Conservation (phyloP, 139 green algal species). For the Chlamydomonas sp. region DNA sequence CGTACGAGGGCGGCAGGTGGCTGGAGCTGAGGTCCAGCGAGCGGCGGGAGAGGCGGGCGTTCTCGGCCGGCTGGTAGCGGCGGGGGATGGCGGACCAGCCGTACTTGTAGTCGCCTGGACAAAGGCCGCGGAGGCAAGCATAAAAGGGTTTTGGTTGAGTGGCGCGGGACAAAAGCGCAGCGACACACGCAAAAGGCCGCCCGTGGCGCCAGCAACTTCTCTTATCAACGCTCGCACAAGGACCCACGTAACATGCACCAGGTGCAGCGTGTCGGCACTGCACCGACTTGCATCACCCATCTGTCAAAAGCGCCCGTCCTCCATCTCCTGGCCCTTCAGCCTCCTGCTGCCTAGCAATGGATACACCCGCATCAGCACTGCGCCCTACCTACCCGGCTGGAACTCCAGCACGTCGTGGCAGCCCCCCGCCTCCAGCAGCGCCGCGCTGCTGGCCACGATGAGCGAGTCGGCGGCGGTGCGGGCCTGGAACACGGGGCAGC, state of each 20-base stretch:
- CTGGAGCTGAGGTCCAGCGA: constrained; percentile 5
- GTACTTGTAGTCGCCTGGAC: constrained; percentile 53
- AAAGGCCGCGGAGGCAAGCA: not conserved
- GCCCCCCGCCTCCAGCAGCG: constrained; percentile 39
- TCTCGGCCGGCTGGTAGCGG: constrained; percentile 35
- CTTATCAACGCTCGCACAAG: too few relatives aligned
- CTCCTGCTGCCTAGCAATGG: not conserved
- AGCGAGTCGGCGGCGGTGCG: constrained; percentile 48
- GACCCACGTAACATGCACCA: too few relatives aligned
- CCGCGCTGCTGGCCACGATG: constrained; percentile 45
- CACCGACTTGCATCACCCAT: too few relatives aligned
- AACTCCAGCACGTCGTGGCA: constrained; percentile 49
- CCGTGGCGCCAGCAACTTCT: too few relatives aligned
- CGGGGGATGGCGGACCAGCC: constrained; percentile 52
- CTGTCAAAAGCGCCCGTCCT: too few relatives aligned
- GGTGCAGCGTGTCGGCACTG: too few relatives aligned
- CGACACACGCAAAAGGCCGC: too few relatives aligned
- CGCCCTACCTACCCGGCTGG: constrained; percentile 32
- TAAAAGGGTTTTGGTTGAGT: not conserved
- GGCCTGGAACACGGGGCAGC: constrained; percentile 50
- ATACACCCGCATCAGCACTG: not conserved
- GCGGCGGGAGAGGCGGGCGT: not conserved
- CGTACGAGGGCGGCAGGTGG: too few relatives aligned
- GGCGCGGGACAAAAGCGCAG: too few relatives aligned
- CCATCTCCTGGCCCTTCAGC: too few relatives aligned